Evolutionary conservation across 23 red algal genomes (phyloP), one percentile per base, ranked within the genome.

Genomic region (Chondrus crispus): DNA sequence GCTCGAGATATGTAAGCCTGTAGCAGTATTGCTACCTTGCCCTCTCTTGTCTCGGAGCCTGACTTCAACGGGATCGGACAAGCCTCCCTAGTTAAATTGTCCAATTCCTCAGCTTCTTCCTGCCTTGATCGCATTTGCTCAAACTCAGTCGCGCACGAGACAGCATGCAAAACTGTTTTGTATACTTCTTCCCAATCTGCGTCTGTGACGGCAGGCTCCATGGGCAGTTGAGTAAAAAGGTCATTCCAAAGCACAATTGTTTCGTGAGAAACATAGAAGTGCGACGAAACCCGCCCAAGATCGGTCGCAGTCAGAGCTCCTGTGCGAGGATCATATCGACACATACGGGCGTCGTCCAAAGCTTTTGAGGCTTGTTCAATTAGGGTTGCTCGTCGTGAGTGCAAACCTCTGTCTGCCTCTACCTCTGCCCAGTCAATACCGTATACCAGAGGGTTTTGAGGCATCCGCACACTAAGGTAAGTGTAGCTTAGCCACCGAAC

Each of bases 201-300:
- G 7, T 57, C 58, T 3, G 89, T 81, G 14, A 81, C 79, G 3
- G 89, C 79, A 8, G 73, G 38, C 10, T 60, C 66, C 32, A 64
- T 54, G 20, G 75, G 1, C 46, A 92, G 50, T n/a, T 84, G 33
- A 5, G 49, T 42, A 33, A 98, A 76, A 46, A 93, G 64, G n/a
- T 98, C 96, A 40, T 92, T 91, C 92, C 92, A 98, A 19, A 91
- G 37, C 29, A 94, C 87, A 18, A 99, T 72, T 46, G 92, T 99
- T 42, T 81, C 83, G 75, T 99, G 88, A 45, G 89, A 90, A 51
- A 95, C 90, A 76, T 95, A 98, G 85, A 98, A 96, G 54, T 94
- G 90, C 22, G 82, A 89, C 2, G 96, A 93, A 20, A 96, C 89
- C 46, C 90, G 82, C 47, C 96, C 96, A 2, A 93, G 58, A 84